phyloP scores from a whole-genome alignment of 1,284 basidiomycete species.

The Naganishia liquefaciens region DNA sequence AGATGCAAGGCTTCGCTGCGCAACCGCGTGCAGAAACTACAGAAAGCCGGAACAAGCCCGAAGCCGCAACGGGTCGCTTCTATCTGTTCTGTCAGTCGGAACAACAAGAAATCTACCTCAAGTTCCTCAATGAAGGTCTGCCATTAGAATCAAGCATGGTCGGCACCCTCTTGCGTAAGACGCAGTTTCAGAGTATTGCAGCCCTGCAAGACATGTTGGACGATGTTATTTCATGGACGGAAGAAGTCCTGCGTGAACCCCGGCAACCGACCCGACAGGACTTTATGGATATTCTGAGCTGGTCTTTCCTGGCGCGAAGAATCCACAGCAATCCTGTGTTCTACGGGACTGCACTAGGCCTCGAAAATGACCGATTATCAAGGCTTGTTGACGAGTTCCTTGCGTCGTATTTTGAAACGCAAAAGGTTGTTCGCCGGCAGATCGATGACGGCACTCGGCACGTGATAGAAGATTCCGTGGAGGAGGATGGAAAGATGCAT shows the following conservation, averaged over 20 bases:
- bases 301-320: slow-evolving; percentile 76
- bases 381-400: slow-evolving; percentile 64
- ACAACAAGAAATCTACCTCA: slow-evolving; percentile 71
- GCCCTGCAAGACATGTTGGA: slow-evolving; percentile 37
- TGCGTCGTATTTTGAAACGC: slow-evolving; percentile 24
- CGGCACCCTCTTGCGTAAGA: slow-evolving; percentile 25
- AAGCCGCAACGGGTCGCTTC: slow-evolving; percentile 63
- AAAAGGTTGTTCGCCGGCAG: slow-evolving; percentile 1
- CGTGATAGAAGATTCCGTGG: not conserved
- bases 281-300: slow-evolving; percentile 72
- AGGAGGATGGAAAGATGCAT: not conserved
- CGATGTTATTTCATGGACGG: slow-evolving; percentile 17
- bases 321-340: slow-evolving; percentile 79
- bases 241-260: not conserved
- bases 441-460: not conserved
- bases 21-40: slow-evolving; percentile 58
- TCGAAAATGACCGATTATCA: slow-evolving; percentile 64
- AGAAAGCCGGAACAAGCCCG: slow-evolving; percentile 9
- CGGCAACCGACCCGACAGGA: slow-evolving; percentile 59
- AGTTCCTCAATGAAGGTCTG: slow-evolving; percentile 81
- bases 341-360: slow-evolving; percentile 64
- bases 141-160: slow-evolving; percentile 78
- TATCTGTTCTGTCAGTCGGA: slow-evolving; percentile 85
- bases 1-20: slow-evolving; percentile 86
- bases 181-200: slow-evolving; percentile 10